phyloP scores from a whole-genome alignment of 2,329 filamentous ascomycete species.

The Diaporthe helianthi region DNA sequence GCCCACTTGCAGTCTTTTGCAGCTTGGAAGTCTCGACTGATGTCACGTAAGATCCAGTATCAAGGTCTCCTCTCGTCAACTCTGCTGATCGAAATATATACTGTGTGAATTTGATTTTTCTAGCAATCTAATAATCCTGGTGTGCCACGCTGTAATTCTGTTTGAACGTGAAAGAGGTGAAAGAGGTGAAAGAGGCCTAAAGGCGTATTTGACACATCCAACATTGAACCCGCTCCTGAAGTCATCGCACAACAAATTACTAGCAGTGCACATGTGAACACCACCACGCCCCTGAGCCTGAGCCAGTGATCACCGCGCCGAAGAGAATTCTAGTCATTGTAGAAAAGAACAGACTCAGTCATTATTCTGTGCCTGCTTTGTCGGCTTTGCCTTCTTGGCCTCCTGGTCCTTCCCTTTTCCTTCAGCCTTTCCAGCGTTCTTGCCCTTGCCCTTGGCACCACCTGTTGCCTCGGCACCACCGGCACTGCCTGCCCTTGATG shows the following conservation, averaged over 20 bases:
- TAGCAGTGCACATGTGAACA: neutral
- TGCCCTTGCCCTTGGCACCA: neutral
- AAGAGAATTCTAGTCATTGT: neutral
- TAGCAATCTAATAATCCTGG: neutral
- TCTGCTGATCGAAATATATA: no score
- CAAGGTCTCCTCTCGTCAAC: no score
- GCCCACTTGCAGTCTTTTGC: neutral
- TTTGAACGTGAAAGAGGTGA: no score
- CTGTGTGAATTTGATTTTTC: neutral
- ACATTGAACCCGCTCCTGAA: no score
- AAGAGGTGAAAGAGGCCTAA: no score
- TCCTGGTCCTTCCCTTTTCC: neutral
- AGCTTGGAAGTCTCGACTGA: neutral
- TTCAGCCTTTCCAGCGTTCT: no score
- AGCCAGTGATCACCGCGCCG: neutral
- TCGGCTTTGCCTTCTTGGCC: neutral
- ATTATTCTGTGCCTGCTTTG: constrained; percentile 1
- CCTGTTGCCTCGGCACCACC: neutral
- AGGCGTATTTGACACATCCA: neutral
- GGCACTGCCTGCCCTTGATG: no score
- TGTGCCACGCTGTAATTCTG: no score
- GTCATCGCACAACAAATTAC: neutral
- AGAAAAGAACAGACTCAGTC: neutral
- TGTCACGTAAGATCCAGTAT: neutral
- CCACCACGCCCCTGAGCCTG: neutral